These are phyloP conservation scores for Yamadazyma tumulicola DNA, from an alignment of 805 yeast species.

Conservation along the genomic window DNA sequence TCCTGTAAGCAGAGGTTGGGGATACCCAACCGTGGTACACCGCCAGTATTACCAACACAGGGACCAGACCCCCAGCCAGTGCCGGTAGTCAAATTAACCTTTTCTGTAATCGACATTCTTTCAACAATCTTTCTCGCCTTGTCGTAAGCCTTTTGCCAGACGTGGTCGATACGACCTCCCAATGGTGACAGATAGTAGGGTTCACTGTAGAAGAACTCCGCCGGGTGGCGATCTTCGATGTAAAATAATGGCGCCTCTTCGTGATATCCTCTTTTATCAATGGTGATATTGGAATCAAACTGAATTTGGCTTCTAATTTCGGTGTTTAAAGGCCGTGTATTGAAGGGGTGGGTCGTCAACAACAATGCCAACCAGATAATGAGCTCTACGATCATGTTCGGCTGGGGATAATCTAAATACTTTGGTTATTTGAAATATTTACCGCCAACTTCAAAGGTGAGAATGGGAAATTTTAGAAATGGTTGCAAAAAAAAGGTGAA, in stretches of 20 bases:
- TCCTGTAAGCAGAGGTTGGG: constrained; percentile 58
- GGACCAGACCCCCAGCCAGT: constrained; percentile 64
- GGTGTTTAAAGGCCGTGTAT: neutral
- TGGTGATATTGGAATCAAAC: constrained; percentile 1
- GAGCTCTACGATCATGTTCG: too few species aligned
- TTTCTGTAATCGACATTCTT: constrained; percentile 55
- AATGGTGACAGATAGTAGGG: constrained; percentile 36
- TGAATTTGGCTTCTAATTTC: neutral
- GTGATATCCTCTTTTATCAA: constrained; percentile 23
- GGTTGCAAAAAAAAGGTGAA: too few species aligned
- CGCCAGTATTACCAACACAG: constrained; percentile 60
- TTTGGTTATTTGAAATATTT: too few species aligned
- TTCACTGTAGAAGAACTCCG: constrained; percentile 23
- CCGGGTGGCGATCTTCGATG: constrained; percentile 25
- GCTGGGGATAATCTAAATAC: too few species aligned
- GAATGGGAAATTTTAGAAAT: too few species aligned
- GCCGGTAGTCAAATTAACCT: constrained; percentile 61
- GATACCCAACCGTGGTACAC: constrained; percentile 51
- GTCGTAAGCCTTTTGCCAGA: constrained; percentile 57
- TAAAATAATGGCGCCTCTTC: constrained; percentile 29
- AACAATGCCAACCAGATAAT: too few species aligned
- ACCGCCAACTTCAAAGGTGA: too few species aligned
- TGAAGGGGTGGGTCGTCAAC: too few species aligned
- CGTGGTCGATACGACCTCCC: constrained; percentile 47
- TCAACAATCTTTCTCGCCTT: constrained; percentile 54